phyloP scores from a whole-genome alignment of 2,329 filamentous ascomycete species.

The Lasiodiplodia theobromae region DNA sequence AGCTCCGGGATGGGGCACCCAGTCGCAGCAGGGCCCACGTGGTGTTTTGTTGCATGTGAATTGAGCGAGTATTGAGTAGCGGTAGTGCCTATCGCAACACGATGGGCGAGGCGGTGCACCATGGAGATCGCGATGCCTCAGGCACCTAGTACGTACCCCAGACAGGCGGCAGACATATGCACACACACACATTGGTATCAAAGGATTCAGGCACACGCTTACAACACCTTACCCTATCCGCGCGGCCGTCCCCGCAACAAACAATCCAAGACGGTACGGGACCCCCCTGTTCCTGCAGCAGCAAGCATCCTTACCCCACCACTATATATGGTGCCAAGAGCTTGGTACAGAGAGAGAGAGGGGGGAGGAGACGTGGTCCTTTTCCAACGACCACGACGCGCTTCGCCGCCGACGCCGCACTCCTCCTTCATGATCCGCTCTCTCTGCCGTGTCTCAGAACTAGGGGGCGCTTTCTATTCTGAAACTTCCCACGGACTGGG shows the following conservation, averaged over 20 bases:
- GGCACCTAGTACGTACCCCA: no score
- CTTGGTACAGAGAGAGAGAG: neutral
- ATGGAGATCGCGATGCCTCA: no score
- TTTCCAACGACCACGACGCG: neutral
- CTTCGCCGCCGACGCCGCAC: neutral
- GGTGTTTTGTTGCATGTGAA: neutral
- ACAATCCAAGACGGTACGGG: neutral
- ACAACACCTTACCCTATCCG: neutral
- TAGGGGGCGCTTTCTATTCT: neutral
- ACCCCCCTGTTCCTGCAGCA: neutral
- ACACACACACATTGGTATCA: no score
- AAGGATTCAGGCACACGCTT: no score
- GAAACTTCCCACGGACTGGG: neutral
- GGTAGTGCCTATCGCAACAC: no score
- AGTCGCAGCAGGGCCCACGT: neutral
- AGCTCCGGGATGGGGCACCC: neutral
- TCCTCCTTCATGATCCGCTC: neutral
- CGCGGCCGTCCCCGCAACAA: neutral
- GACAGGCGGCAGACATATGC: no score
- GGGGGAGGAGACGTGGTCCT: neutral
- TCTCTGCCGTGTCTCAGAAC: neutral
- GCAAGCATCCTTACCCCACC: neutral
- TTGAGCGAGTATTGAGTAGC: no score
- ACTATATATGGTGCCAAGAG: neutral
- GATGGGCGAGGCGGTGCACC: no score